Base-by-base conservation (phyloP, 2,329 filamentous ascomycete species). In the Lachnellula occidentalis region DNA sequence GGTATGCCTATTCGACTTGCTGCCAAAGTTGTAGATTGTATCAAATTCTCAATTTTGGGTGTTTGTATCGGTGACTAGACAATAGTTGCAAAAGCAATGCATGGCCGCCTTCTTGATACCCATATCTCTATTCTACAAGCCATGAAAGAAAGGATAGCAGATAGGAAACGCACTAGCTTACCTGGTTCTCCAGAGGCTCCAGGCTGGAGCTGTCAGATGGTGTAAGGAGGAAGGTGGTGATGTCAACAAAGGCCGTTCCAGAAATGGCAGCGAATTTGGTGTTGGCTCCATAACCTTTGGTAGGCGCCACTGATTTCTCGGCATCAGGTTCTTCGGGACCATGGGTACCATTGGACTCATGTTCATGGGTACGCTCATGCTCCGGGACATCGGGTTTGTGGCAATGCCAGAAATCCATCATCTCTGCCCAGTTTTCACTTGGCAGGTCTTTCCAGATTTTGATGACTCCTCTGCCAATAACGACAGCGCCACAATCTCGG, bases 401-500 rank as follows among this genome's bases (percentile, higher is more conserved):
- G 67, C 94, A 99, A 71, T 99, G 95, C 94, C 94, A 99, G 64
- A 99, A 95, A 70, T 99, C 95, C 94, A 99, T 99, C 92, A 99
- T 95, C 73, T 99, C 94, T 0, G 94, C 95, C 94, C 94, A 99
- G 66, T 96, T 92, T 64, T 95, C 91, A 67, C 91, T 96, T 0
- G 94, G 94, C 17, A 99, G 75, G 67, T 99, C 91, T 72, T 92
- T 96, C 92, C 94, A 99, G 37, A 73, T 70, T 39, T 70, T 73
- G 7, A 82, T 74, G 3, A 50, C 62, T 7, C 68, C 72, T 3
- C 15, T 66, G 55, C 45, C 59, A 49, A 68, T 76, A 78, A 59
- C 61, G 51, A 55, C 76, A 70, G 64, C 77, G 78, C 27, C 61
- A 53, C 63, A 87, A 66, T 15, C 67, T 54, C 36, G 75, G 58